Evolutionary conservation across 2,329 filamentous ascomycete genomes (phyloP).

Genomic region (Sphaerulina musiva): DNA sequence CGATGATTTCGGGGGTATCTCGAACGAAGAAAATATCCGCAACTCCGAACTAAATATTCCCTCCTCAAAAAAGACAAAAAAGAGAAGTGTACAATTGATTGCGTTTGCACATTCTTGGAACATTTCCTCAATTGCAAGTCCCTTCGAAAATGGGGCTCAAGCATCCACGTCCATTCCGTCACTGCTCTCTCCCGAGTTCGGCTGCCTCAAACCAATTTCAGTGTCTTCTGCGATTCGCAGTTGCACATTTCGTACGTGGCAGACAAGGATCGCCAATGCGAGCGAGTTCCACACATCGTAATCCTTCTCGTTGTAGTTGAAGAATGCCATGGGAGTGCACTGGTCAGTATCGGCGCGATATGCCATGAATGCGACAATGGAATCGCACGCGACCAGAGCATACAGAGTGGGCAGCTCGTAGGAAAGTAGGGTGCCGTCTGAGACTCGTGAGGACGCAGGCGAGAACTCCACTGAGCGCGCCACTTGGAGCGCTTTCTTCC

Average conservation of each 20-base stretch:
- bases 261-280: constrained; percentile 50
- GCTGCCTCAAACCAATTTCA: constrained; percentile 20
- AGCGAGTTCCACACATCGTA: constrained; percentile 57
- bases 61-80: neutral
- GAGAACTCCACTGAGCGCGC: constrained; percentile 26
- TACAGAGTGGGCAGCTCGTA: constrained; percentile 46
- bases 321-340: constrained; percentile 40
- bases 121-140: neutral
- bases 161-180: constrained; percentile 1
- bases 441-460: constrained; percentile 9
- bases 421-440: constrained; percentile 16
- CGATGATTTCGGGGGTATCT: constrained; percentile 1
- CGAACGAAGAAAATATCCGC: neutral
- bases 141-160: neutral
- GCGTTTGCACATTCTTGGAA: neutral
- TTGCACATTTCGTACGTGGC: constrained; percentile 49
- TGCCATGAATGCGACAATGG: constrained; percentile 49
- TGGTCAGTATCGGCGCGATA: constrained; percentile 39
- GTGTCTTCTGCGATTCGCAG: constrained; percentile 38
- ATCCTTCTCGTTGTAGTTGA: constrained; percentile 47
- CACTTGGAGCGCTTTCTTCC: constrained; percentile 36
- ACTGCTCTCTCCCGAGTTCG: constrained; percentile 2
- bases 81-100: neutral
- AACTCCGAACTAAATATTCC: neutral
- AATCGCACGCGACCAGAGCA: constrained; percentile 49